Evolutionary conservation across 164 flowering plant species (phyloP).

Genomic region (Umbellularia californica): DNA sequence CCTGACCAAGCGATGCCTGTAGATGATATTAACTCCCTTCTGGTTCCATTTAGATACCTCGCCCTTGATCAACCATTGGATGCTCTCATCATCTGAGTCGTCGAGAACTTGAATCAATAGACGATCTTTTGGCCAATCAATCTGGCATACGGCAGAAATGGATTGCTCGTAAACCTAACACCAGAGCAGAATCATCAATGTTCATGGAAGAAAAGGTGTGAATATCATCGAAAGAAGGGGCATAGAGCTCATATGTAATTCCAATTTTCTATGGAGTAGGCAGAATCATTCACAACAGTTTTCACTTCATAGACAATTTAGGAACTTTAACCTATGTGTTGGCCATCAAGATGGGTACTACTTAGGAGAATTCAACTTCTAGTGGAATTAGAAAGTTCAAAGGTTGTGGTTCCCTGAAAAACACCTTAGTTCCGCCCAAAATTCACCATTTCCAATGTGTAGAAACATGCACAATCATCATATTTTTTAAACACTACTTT

Average conservation of each 20-base stretch:
- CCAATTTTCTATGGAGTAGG: background rate
- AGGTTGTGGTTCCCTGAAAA: too few relatives aligned
- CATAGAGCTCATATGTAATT: background rate
- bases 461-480: too few relatives aligned
- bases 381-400: too few relatives aligned
- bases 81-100: slow-evolving; percentile 81
- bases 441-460: too few relatives aligned
- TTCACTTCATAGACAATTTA: background rate
- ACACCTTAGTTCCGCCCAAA: too few relatives aligned
- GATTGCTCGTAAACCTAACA: slow-evolving; percentile 94
- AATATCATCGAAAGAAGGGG: background rate
- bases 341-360: too few relatives aligned
- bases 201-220: background rate
- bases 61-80: slow-evolving; percentile 68
- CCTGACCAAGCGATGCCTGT: slow-evolving; percentile 72
- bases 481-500: too few relatives aligned
- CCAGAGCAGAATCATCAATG: background rate
- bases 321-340: background rate
- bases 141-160: slow-evolving; percentile 80
- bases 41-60: slow-evolving; percentile 88
- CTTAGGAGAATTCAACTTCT: too few relatives aligned
- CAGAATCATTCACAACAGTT: too few relatives aligned
- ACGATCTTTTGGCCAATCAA: slow-evolving; percentile 87
- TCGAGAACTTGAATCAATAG: slow-evolving; percentile 81
- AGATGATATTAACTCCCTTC: slow-evolving; percentile 71